A percentile compares a stretch with the other conserved stretches of the same genome.
These are phyloP conservation scores for Podospora conica DNA, from an alignment of 495 filamentous ascomycete genomes.

Conservation along the genomic window DNA sequence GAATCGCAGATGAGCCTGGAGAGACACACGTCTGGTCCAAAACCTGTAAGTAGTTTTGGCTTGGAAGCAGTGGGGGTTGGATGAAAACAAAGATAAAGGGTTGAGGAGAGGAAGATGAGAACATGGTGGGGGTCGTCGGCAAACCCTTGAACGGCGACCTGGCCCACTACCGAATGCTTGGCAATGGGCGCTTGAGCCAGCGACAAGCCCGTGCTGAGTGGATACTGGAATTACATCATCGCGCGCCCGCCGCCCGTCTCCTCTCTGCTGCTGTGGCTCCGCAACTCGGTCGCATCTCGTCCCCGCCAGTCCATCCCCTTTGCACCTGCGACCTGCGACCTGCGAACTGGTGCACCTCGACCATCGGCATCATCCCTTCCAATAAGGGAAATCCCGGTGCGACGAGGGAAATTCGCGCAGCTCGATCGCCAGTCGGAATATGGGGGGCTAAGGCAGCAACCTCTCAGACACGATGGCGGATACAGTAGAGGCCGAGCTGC, in stretches of 20 bases:
- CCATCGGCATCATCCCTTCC: background rate
- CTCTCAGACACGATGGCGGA: slow-evolving; percentile 10
- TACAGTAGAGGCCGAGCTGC: slow-evolving; percentile 15
- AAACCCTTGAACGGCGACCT: no score
- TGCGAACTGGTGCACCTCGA: background rate
- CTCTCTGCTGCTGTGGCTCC: background rate
- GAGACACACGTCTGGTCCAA: no score
- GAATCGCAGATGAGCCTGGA: no score
- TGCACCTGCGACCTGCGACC: no score
- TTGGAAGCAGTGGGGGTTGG: background rate
- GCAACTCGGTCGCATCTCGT: background rate
- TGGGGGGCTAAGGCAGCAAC: background rate
- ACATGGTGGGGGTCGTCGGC: background rate
- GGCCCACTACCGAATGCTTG: background rate
- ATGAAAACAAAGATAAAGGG: background rate
- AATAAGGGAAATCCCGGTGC: background rate
- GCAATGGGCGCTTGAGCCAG: background rate
- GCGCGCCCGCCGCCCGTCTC: no score
- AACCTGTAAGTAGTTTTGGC: no score
- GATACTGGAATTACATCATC: background rate
- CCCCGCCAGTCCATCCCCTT: background rate
- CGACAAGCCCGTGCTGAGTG: no score
- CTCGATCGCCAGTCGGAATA: background rate
- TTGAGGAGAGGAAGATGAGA: background rate
- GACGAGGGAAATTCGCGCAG: background rate